Conservation (phyloP, 73 alveolate genomes). For the Urostyla sp. region DNA sequence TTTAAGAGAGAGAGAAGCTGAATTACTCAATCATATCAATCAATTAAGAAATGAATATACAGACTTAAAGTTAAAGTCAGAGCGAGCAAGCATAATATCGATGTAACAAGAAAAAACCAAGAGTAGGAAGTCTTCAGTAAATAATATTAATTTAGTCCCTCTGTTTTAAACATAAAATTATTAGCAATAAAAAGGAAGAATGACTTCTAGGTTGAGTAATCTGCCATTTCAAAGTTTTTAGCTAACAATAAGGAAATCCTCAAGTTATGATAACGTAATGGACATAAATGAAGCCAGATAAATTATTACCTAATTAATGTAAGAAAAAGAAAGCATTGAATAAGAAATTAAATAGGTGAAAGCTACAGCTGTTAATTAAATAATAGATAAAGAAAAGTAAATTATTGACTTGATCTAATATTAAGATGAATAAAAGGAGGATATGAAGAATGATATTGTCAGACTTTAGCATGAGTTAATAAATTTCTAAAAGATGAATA, state of each 20-base stretch:
- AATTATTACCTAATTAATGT: not conserved
- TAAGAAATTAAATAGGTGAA: not conserved
- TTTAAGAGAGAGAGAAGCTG: slow-evolving; percentile 23
- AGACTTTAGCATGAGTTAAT: slow-evolving; percentile 4
- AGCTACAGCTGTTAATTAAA: slow-evolving; percentile 8
- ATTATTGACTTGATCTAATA: not conserved
- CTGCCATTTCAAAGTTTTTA: too few relatives aligned
- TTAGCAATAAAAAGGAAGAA: not conserved
- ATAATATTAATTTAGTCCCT: not conserved
- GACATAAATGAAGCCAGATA: slow-evolving; percentile 4
- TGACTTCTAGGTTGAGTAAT: not conserved
- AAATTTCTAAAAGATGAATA: not conserved
- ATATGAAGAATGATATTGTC: not conserved
- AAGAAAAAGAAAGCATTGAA: slow-evolving; percentile 13
- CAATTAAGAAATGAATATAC: slow-evolving; percentile 1
- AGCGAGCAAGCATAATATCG: slow-evolving; percentile 5
- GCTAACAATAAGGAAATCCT: too few relatives aligned
- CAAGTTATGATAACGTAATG: too few relatives aligned
- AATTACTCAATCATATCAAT: slow-evolving; percentile 3
- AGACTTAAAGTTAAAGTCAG: slow-evolving; percentile 19
- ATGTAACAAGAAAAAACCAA: not conserved
- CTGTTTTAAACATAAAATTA: not conserved
- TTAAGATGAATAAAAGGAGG: slow-evolving; percentile 3
- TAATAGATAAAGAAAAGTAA: not conserved
- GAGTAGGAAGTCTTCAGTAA: not conserved